Evolutionary conservation across 768 basidiomycete genomes (phyloP), one percentile per base, ranked within the genome.

Genomic region (Lactarius vividus): DNA sequence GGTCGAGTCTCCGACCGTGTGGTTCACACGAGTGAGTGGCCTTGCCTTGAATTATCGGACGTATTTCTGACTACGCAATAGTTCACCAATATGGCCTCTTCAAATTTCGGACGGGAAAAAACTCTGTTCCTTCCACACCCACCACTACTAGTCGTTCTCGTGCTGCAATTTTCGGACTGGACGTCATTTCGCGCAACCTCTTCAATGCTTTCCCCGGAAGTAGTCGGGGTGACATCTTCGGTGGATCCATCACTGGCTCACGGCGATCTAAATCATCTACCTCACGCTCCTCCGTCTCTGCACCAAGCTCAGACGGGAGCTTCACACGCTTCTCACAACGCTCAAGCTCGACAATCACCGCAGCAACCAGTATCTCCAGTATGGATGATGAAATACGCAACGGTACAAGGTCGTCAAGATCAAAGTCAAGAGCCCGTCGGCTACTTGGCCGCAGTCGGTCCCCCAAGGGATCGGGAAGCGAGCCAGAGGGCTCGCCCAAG

Each of bases 61-160:
- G 64, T 49, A 53, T 57, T 67, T 54, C 44, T 65, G 57, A 70
- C 63, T 7, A 55, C 28, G 31, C 59, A 63, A 28, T 66, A 95
- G 92, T 94, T 62, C 91, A 95, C 72, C 91, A 92, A 73, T 94
- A 87, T 66, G 93, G 94, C 18, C 77, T 97, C 61, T 96, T 95
- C 78, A 88, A 91, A 73, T 95, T 96, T 76, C 84, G 84, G 33
- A 93, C 93, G 0, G 88, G 87, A 37, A 85, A 83, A 61, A 88
- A 79, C 52, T 88, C 95, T 28, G 77, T 83, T n/a, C 95, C 96
- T 6, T 84, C 88, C 2, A 98, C 95, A 0, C 96, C 95, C 4
- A 92, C 91, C 0, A 84, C 86, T 0, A 85, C 82, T 55, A 84
- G 87, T n/a, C 87, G 90, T 44, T 81, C 84, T 20, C 80, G 85